Base-by-base conservation (phyloP, 2,329 filamentous ascomycete genomes). In the Hymenoscyphus salicellus region DNA sequence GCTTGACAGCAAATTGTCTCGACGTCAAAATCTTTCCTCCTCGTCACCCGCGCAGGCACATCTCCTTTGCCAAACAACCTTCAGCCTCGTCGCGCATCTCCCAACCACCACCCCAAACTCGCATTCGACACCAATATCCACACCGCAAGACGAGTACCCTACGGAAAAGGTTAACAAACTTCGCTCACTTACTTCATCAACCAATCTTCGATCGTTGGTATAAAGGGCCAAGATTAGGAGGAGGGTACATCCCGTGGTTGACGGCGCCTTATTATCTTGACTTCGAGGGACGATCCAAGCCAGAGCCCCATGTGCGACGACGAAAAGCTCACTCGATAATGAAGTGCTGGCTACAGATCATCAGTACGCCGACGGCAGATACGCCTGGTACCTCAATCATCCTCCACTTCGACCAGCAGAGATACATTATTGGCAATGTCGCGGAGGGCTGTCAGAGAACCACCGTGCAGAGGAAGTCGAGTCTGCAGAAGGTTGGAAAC, bases 391-490 rank as follows among this genome's bases (percentile, higher is more conserved):
- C 92, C 1, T 85, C 86, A 59, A 77, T 98, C 36, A 75, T 92
- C 43, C 81, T 99, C 6, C 88, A 94, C 75, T 93, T 93, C 73
- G 91, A 94, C 71, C 85, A 87, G 72, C 89, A 89, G 72, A 85
- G 91, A 64, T 99, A 99, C 77, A 71, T 97, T 17, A 90, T 99
- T 73, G 95, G 95, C 23, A 89, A 90, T 72, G 77, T 94, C 17
- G 80, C 87, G 10, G 95, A 99, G 77, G 95, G 94, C 17, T 90
- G 90, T 0, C 95, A 98, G 79, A 85, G 95, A 64, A 86, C 88
- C 82, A 90, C 73, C 26, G 66, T 73, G 57, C 74, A 76, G 77
- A 85, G 89, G 68, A 90, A 87, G 63, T 75, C 89, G 10, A 80
- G 83, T 38, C 72, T 96, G 69, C 77, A 81, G 32, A 89, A 89